Base-by-base conservation (phyloP, 108 stramenopile species). In the Conticribra weissflogii region DNA sequence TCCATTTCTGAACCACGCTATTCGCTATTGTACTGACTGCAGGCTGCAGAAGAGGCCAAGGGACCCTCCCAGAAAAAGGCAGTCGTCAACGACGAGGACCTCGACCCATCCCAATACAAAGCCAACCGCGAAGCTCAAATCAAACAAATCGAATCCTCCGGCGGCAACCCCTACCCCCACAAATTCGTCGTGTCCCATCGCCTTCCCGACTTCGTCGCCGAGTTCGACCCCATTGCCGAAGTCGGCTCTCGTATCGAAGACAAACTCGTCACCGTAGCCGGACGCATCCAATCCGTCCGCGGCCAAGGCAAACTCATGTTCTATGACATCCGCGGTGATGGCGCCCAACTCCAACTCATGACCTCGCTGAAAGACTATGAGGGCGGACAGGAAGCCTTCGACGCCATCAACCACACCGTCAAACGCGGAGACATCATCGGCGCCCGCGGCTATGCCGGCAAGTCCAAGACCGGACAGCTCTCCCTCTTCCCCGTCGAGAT, bases 231-330 rank as follows among this genome's bases (percentile, higher is more conserved):
- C 64, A 81, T 88, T 23, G 95, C 90, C 19, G 74, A 78, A 14
- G 80, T 81, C 15, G 97, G 94, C 24, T 85, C 86, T 34, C 74
- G 70, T 50, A 58, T 95, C 9, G 88, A 96, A 51, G 89, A 80
- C 14, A 78, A 66, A 29, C 59, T 79, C 17, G 92, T 97, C 18
- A 82, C 94, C 5, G 71, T 99, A 24, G 98, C 98, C 1, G 99
- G 99, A 8, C 95, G 99, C 33, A 88, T 98, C 44, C 84, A 88
- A 21, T 91, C 88, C 47, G 91, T 96, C 68, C 91, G 98, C 59
- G 91, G 83, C 47, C 97, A 98, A 83, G 97, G 98, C 63, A 99
- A 99, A 83, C 86, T 99, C 32, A 82, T 87, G 63, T 99, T 99
- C 69, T 98, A 99, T 77, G 97, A 97, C 82, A 36, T 99, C 30